phyloP scores from a whole-genome alignment of 768 basidiomycete genomes.

The Russula griseocarnosa region DNA sequence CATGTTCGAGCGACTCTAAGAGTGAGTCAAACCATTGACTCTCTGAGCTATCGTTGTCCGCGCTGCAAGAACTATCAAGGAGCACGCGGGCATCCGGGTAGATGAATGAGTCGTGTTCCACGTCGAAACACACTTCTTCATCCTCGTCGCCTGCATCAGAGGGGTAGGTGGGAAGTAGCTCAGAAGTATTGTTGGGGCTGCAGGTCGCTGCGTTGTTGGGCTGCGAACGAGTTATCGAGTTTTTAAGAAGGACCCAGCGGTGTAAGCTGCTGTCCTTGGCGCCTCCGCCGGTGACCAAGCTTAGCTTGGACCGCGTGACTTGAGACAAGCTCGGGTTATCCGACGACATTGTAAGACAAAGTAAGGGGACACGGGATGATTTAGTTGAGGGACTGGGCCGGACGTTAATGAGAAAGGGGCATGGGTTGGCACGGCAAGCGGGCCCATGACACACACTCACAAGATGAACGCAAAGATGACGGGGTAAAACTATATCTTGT shows the following conservation, averaged over 20 bases:
- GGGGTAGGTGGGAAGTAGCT: constrained; percentile 38
- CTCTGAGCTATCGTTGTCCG: constrained; percentile 52
- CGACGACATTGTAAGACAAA: constrained; percentile 44
- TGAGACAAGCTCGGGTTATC: constrained; percentile 48
- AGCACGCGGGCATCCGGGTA: constrained; percentile 72
- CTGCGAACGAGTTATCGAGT: constrained; percentile 62
- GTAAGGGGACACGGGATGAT: constrained; percentile 21
- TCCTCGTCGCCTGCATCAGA: constrained; percentile 44
- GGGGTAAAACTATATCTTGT: constrained; percentile 6
- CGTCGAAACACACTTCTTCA: constrained; percentile 45
- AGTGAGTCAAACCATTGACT: constrained; percentile 81
- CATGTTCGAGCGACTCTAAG: constrained; percentile 65
- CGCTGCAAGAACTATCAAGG: constrained; percentile 35
- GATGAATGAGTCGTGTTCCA: constrained; percentile 66
- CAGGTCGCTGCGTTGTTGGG: constrained; percentile 38
- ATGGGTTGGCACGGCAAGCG: constrained; percentile 4
- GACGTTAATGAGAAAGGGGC: constrained; percentile 6
- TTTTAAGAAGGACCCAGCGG: constrained; percentile 86
- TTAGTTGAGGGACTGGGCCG: constrained; percentile 1
- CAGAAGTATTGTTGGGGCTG: constrained; percentile 29
- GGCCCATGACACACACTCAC: constrained; percentile 11
- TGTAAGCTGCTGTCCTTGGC: constrained; percentile 70
- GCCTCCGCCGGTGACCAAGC: constrained; percentile 51
- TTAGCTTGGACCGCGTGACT: constrained; percentile 55
- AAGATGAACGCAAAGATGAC: constrained; percentile 22